phyloP scores from a whole-genome alignment of 2,329 filamentous ascomycete species.

The Cytospora piceae region DNA sequence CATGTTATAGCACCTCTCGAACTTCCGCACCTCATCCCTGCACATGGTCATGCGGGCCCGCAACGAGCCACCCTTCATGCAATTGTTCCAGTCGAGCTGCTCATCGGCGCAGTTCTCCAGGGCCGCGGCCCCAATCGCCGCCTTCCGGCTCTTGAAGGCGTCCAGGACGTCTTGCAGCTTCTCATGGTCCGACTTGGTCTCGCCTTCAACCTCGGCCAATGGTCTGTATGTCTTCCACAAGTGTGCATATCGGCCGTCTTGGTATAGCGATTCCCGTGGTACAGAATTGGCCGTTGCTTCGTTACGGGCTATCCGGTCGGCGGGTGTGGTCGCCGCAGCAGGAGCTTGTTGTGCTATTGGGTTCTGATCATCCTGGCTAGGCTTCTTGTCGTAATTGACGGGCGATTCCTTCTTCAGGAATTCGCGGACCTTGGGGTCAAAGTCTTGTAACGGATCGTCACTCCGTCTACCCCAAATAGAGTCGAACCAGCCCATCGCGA shows the following conservation, averaged over 20 bases:
- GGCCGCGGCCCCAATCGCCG: constrained; percentile 76
- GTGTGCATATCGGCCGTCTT: constrained; percentile 72
- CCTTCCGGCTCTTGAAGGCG: constrained; percentile 80
- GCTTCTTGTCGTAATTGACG: constrained; percentile 59
- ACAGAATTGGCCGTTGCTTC: constrained; percentile 37
- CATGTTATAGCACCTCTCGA: constrained; percentile 87
- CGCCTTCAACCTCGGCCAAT: constrained; percentile 68
- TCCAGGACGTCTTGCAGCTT: constrained; percentile 80
- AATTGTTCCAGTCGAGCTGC: constrained; percentile 80
- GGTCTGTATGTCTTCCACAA: constrained; percentile 92
- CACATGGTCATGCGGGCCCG: constrained; percentile 78
- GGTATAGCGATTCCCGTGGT: constrained; percentile 57
- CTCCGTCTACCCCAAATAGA: constrained; percentile 51
- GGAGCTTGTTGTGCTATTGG: constrained; percentile 8
- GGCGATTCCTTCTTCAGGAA: constrained; percentile 85
- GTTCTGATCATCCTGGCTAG: constrained; percentile 24
- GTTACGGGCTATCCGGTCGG: constrained; percentile 24
- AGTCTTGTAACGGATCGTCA: constrained; percentile 70
- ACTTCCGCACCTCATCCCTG: constrained; percentile 71
- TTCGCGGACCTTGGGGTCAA: constrained; percentile 82
- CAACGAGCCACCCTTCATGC: constrained; percentile 75
- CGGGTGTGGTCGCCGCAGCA: constrained; percentile 9
- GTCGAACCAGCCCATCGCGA: constrained; percentile 61
- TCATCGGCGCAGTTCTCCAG: constrained; percentile 93
- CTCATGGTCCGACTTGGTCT: constrained; percentile 75